Base-by-base conservation (phyloP, 192 early-diverging fungal species). In the Geranomyces variabilis region DNA sequence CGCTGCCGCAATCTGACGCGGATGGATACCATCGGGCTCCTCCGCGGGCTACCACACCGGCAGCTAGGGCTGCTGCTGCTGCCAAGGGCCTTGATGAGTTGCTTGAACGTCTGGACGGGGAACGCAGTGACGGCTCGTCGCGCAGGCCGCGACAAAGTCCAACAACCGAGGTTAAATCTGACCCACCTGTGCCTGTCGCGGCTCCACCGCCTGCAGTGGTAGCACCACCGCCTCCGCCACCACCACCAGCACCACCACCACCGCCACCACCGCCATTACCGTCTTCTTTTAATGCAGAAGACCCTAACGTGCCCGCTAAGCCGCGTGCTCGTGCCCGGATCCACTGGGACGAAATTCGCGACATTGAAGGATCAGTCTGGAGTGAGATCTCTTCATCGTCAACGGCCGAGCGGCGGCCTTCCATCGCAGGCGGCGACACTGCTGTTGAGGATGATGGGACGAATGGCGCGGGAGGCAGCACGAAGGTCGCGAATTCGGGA, bases 281-380 rank as follows among this genome's bases (percentile, higher is more conserved):
- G 45, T 34, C 19, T 4, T 14, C 46, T 7, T 48, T 63, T 10
- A 17, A 1, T 7, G 28, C 58, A 33, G 58, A 60, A 7, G 58
- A 60, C 17, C 51, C 51, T 7, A 53, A n/a, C 51, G 58, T 63
- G 41, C 71, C 79, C 12, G 24, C 53, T 51, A 82, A 82, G 55
- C 66, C 49, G 13, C 78, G 80, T 9, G 78, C 58, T 1, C 67
- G 75, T 19, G 80, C 82, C 28, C 77, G 78, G 46, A 41, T 83
- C 30, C 82, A 83, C 41, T 85, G 83, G 83, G 72, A 77, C 57
- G 83, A 85, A 65, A 75, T 82, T 33, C 46, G 60, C 31, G 70
- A 77, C 53, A 57, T 75, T 6, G 67, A 79, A 69, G 70, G 66
- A n/a, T 65, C 60, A 0, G 74, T 62, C n/a, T 60, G 70, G 70